Evolutionary conservation across 148 eudicot species (phyloP).

Genomic region (Dysphania ambrosioides): DNA sequence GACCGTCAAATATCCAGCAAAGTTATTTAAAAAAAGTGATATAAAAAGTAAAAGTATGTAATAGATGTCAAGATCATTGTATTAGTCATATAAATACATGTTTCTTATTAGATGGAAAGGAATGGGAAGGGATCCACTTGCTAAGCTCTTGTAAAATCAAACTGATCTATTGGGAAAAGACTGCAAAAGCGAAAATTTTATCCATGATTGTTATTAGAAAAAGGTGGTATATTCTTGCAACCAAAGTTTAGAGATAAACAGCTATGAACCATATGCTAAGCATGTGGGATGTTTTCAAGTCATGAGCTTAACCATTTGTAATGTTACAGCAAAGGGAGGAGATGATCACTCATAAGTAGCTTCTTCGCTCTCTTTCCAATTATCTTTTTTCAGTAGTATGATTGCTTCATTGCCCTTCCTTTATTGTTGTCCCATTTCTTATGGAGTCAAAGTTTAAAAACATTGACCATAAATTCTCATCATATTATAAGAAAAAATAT

Average conservation of each 20-base stretch:
- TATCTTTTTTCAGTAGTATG: no score
- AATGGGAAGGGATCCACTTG: slow-evolving; percentile 3
- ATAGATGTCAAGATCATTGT: neutral
- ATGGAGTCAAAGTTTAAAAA: no score
- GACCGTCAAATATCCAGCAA: no score
- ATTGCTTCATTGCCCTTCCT: no score
- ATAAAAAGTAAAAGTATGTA: no score
- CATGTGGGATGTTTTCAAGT: slow-evolving; percentile 14
- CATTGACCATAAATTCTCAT: no score
- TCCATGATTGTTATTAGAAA: slow-evolving; percentile 3
- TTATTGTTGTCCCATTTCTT: no score
- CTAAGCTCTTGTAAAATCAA: slow-evolving; percentile 13
- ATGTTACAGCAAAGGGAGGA: slow-evolving; percentile 1
- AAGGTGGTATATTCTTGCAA: neutral
- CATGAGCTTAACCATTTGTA: slow-evolving; percentile 4
- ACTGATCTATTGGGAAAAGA: no score
- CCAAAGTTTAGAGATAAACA: slow-evolving; percentile 6
- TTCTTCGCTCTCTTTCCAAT: no score
- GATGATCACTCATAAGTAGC: neutral
- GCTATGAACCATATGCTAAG: slow-evolving; percentile 11
- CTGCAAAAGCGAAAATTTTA: neutral
- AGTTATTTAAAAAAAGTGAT: no score
- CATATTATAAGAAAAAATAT: no score
- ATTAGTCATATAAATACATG: neutral
- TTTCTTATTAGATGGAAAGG: slow-evolving; percentile 1